These are phyloP conservation scores for Colletotrichum brevisporum DNA, from an alignment of 2,329 filamentous ascomycete genomes.

Conservation along the genomic window DNA sequence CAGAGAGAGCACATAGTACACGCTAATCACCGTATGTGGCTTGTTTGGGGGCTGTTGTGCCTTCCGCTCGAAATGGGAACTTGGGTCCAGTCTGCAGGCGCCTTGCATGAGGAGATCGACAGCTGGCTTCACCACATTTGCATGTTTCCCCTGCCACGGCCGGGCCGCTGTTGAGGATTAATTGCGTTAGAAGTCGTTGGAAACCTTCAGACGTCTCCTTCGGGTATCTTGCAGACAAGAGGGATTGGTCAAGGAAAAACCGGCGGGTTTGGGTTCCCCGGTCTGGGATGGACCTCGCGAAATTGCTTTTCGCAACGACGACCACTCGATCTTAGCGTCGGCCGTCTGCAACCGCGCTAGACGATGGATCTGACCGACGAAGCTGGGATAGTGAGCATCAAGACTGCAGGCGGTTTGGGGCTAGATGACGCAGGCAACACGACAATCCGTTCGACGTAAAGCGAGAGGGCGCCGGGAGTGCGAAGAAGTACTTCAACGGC, in stretches of 20 bases:
- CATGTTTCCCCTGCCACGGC: constrained; percentile 19
- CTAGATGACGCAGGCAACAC: constrained; percentile 2
- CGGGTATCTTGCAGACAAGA: constrained; percentile 8
- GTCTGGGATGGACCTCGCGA: constrained; percentile 5
- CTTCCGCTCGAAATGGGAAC: constrained; percentile 11
- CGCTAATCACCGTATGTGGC: constrained; percentile 1
- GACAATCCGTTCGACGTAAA: neutral
- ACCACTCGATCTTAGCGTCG: constrained; percentile 14
- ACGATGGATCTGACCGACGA: neutral
- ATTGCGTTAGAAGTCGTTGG: constrained; percentile 22
- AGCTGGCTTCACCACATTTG: constrained; percentile 13
- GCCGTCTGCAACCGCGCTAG: constrained; percentile 7
- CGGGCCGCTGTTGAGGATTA: constrained; percentile 21
- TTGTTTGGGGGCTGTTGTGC: neutral
- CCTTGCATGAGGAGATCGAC: constrained; percentile 30
- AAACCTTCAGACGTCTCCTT: constrained; percentile 9
- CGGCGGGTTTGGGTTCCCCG: constrained; percentile 11
- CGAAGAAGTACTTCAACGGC: no score
- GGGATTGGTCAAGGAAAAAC: neutral
- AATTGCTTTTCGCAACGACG: neutral
- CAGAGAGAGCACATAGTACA: neutral
- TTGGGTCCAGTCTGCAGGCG: constrained; percentile 14
- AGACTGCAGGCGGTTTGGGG: neutral
- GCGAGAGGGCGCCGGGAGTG: neutral
- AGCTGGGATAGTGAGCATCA: neutral